Conservation (phyloP, 2,329 filamentous ascomycete genomes). For the Drechslerella stenobrocha region DNA sequence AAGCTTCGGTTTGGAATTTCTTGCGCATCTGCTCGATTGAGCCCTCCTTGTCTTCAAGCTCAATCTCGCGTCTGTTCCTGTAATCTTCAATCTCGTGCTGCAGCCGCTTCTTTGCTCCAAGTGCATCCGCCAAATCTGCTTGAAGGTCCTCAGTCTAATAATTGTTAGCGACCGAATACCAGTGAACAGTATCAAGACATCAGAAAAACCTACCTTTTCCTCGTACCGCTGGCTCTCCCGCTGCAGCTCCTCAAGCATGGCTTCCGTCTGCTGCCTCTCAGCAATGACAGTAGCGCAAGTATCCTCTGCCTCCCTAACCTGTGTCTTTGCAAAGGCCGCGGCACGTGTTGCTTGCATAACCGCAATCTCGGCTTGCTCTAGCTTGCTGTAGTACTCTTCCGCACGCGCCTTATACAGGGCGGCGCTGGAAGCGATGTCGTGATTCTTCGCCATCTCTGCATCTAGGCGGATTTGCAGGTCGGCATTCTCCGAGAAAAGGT, state of each 20-base stretch:
- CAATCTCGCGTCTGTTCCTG: constrained; percentile 88
- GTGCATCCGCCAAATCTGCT: constrained; percentile 80
- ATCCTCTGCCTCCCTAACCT: constrained; percentile 88
- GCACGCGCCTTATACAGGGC: constrained; percentile 87
- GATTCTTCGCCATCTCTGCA: constrained; percentile 79
- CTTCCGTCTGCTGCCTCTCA: constrained; percentile 87
- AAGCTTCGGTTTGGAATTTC: constrained; percentile 95
- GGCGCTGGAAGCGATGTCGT: constrained; percentile 80
- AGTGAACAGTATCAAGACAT: not conserved
- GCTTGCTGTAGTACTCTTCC: constrained; percentile 94
- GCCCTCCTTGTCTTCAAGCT: constrained; percentile 94
- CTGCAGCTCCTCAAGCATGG: constrained; percentile 83
- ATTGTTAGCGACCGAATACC: constrained; percentile 5
- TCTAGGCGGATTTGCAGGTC: constrained; percentile 93
- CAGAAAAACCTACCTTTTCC: constrained; percentile 63
- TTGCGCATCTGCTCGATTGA: constrained; percentile 95
- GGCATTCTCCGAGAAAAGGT: constrained; percentile 87
- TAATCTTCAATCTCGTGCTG: constrained; percentile 98
- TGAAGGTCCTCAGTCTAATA: constrained; percentile 76
- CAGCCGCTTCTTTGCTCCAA: constrained; percentile 88
- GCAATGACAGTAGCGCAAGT: constrained; percentile 87
- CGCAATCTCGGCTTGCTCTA: constrained; percentile 94
- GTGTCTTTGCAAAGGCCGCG: constrained; percentile 89
- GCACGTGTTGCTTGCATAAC: constrained; percentile 89
- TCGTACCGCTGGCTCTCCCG: constrained; percentile 86